Percentiles rank a stretch among this genome's conserved stretches.
Conservation (phyloP, 2,329 filamentous ascomycete species). For the Colletotrichum viniferum region DNA sequence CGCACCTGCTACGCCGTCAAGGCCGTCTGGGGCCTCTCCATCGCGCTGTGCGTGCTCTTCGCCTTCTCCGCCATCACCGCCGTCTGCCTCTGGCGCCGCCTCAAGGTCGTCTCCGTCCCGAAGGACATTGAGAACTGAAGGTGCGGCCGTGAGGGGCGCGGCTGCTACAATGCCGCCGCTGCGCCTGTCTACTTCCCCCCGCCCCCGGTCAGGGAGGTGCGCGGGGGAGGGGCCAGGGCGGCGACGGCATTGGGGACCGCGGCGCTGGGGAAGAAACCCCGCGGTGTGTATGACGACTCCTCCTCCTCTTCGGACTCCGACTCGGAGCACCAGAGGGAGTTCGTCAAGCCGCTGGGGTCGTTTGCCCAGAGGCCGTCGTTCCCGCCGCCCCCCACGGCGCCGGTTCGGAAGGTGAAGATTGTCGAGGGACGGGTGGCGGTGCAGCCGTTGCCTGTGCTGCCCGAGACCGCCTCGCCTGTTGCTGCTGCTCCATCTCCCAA, state of each 20-base stretch:
- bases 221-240: conserved; percentile 9
- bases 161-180: conserved; percentile 22
- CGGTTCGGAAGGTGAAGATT: conserved; percentile 7
- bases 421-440: conserved; percentile 17
- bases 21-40: conserved; percentile 84
- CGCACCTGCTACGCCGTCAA: conserved; percentile 83
- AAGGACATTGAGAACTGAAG: conserved; percentile 57
- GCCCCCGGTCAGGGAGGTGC: neutral
- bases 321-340: neutral
- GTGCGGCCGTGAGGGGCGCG: conserved; percentile 46
- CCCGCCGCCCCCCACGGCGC: conserved; percentile 40
- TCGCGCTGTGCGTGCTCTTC: conserved; percentile 77
- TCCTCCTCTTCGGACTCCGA: conserved; percentile 34
- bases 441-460: conserved; percentile 12
- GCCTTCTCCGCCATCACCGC: conserved; percentile 64
- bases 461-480: conserved; percentile 17
- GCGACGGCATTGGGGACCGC: conserved; percentile 38
- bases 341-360: conserved; percentile 21
- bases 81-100: conserved; percentile 66
- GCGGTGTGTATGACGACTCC: conserved; percentile 28
- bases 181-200: neutral
- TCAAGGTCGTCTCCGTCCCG: conserved; percentile 45
- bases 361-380: conserved; percentile 29
- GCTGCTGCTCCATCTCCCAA: conserved; percentile 1
- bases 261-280: conserved; percentile 38